Percentiles rank a stretch among this genome's conserved stretches.
These are phyloP conservation scores for Coemansia sp. DNA, from an alignment of 192 early-diverging fungal genomes.

Conservation along the genomic window DNA sequence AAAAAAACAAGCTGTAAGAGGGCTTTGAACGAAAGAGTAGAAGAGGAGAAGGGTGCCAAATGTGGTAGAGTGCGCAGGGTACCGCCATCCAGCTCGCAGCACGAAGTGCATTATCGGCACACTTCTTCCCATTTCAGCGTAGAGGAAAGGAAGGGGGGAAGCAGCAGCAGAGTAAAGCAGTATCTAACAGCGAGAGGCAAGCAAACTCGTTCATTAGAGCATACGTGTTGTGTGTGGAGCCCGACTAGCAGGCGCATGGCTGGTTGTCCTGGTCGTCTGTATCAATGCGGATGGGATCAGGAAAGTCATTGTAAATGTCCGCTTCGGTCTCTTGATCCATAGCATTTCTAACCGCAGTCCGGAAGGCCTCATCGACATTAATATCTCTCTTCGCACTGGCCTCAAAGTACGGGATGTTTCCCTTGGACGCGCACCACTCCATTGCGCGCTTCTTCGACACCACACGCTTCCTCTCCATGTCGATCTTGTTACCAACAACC, in stretches of 20 bases:
- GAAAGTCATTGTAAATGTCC: conserved; percentile 67
- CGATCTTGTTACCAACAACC: conserved; percentile 99
- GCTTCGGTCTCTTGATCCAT: conserved; percentile 87
- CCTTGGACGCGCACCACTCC: conserved; percentile 95
- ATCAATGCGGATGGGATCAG: conserved; percentile 87
- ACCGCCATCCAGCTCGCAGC: too few species aligned
- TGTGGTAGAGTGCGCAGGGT: too few species aligned
- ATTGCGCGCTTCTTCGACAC: conserved; percentile 95
- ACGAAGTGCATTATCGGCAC: not conserved
- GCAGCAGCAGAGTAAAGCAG: conserved; percentile 1
- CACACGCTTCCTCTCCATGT: conserved; percentile 87
- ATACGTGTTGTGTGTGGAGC: not conserved
- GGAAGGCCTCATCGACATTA: conserved; percentile 98
- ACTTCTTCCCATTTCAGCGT: not conserved
- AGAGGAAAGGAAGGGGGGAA: not conserved
- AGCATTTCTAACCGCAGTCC: conserved; percentile 92
- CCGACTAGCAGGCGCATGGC: conserved; percentile 65
- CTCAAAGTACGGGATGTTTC: conserved; percentile 97
- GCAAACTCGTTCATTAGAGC: not conserved
- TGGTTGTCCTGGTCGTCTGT: conserved; percentile 64
- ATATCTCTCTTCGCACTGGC: conserved; percentile 97
- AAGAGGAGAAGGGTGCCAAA: not conserved
- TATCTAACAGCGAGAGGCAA: not conserved
- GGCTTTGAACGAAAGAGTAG: not conserved
- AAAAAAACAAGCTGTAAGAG: not conserved